These are phyloP conservation scores for Colletotrichum camelliae DNA, from an alignment of 2,329 filamentous ascomycete genomes.

Conservation along the genomic window DNA sequence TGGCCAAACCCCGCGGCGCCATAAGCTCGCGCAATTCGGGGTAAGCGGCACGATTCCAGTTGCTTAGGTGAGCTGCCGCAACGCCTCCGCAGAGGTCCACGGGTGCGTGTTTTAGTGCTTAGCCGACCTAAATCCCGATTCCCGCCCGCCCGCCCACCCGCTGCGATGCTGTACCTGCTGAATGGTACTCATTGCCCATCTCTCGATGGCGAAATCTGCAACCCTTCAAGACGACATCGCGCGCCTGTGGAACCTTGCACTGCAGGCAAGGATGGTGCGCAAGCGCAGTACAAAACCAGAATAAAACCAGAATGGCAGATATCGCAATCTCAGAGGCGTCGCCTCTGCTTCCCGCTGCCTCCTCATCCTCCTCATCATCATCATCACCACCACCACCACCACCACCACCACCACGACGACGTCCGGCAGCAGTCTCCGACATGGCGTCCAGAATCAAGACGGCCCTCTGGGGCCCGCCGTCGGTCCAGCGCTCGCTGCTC, in stretches of 20 bases:
- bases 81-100: neutral
- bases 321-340: neutral
- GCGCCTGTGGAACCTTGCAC: neutral
- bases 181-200: neutral
- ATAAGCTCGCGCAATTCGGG: neutral
- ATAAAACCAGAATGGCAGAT: neutral
- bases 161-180: neutral
- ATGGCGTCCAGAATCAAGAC: slow-evolving; percentile 1
- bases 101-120: neutral
- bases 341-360: neutral
- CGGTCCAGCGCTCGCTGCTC: slow-evolving; percentile 31
- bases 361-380: neutral
- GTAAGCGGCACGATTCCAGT: neutral
- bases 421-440: neutral
- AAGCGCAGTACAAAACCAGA: neutral
- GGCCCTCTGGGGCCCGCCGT: slow-evolving; percentile 19
- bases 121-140: neutral
- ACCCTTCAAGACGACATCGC: slow-evolving; percentile 14
- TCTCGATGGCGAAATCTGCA: slow-evolving; percentile 14
- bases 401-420: neutral
- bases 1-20: neutral
- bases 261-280: neutral
- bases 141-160: neutral
- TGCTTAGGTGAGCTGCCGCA: neutral
- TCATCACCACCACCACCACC: neutral